Base-by-base conservation (phyloP, 305 asterid species). In the Ilex paraguariensis region DNA sequence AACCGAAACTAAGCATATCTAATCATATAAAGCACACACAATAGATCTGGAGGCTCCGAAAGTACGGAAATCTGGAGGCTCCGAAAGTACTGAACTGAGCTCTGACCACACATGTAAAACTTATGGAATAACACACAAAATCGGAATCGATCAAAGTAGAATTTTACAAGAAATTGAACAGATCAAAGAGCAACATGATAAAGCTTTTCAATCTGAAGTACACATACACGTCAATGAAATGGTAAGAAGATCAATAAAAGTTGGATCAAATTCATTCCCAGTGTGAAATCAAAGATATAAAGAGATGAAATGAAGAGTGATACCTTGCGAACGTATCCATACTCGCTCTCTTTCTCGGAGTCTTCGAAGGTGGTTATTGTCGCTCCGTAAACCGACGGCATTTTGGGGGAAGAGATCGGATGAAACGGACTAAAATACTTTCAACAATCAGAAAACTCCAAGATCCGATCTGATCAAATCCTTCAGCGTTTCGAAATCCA, bases 341-440 rank as follows among this genome's bases (percentile, higher is more conserved):
- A 77, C 77, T 77, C 82, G 75, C 80, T 77, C 73, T 77, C 82
- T 77, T 77, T 77, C 64, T 77, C 79, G 54, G 82, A 73, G 66
- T 77, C 82, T 64, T 77, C 82, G 54, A 77, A 77, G 21, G 82
- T 77, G n/a, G 82, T 77, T 51, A 77, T 3, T 13, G 70, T 74
- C 6, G 66, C 70, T 59, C 80, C 82, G 31, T 60, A 7, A 30
- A 70, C 5, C 8, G 82, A 66, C 60, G 82, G 80, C 82, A 77
- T 77, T 57, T 55, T 66, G 63, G 6, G 9, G 42, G 9, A 8
- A 36, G 42, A 36, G 42, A 36, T 36, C 1, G 0, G 42, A 36
- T 36, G 42, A 36, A 8, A 36, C 42, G 42, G 42, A 36, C 42
- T 21, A 21, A 21, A 21, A 21, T 21, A 21, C 28, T 21, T 21